These are phyloP conservation scores for Angomonas desouzai DNA, from an alignment of 208 protist genomes.

Conservation along the genomic window DNA sequence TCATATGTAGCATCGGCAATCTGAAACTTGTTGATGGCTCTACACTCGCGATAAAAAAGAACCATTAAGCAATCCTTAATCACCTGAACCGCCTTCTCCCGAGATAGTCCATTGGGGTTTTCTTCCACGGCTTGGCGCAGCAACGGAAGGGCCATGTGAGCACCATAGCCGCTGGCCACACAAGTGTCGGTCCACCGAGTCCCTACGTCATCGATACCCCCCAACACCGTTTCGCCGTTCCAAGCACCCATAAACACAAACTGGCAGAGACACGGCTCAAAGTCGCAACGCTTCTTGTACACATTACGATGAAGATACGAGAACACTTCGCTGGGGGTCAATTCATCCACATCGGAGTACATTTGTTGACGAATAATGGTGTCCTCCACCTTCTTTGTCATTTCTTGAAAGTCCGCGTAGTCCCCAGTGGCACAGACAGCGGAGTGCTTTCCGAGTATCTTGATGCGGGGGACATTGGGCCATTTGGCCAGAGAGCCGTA, in stretches of 20 bases:
- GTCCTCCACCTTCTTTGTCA: conserved; percentile 71
- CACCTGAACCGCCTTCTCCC: conserved; percentile 83
- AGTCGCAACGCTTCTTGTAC: conserved; percentile 94
- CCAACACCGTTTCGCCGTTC: conserved; percentile 91
- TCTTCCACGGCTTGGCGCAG: conserved; percentile 87
- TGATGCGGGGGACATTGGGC: conserved; percentile 88
- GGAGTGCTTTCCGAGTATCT: conserved; percentile 82
- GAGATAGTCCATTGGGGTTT: conserved; percentile 66
- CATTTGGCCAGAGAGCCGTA: conserved; percentile 97
- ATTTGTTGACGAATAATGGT: conserved; percentile 72
- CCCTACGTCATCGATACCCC: conserved; percentile 93
- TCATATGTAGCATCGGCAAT: conserved; percentile 76
- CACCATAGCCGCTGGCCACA: conserved; percentile 94
- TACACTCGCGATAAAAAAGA: conserved; percentile 96
- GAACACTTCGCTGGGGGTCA: conserved; percentile 89
- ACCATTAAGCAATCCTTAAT: conserved; percentile 93
- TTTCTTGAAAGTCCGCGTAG: conserved; percentile 96
- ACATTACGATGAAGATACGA: conserved; percentile 91
- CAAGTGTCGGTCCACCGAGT: conserved; percentile 92
- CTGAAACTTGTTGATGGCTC: conserved; percentile 95
- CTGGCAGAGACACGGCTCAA: conserved; percentile 95
- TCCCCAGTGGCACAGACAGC: conserved; percentile 93
- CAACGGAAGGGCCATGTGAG: conserved; percentile 94
- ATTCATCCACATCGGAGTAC: conserved; percentile 72
- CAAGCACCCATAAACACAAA: conserved; percentile 92